Evolutionary conservation across 495 filamentous ascomycete species (phyloP).

Genomic region (Penicillium psychrofluorescens): DNA sequence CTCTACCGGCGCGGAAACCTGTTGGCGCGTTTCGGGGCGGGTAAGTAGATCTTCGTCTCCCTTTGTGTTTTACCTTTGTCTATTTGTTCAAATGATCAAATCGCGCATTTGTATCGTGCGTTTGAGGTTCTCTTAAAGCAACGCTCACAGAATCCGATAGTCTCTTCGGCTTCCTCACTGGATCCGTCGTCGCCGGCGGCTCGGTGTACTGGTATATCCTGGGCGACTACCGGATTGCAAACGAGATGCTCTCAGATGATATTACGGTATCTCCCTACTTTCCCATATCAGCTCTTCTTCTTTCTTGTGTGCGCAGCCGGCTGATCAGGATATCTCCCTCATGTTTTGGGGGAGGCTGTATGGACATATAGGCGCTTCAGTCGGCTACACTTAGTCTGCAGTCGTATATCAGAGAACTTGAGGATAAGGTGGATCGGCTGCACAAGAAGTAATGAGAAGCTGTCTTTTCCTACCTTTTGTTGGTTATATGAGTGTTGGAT

Average conservation of each 20-base stretch:
- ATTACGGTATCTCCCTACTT: constrained; percentile 69
- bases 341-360: too few relatives aligned
- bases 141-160: constrained; percentile 33
- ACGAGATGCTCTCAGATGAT: constrained; percentile 91
- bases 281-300: constrained; percentile 1
- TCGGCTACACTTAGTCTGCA: constrained; percentile 78
- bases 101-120: too few relatives aligned
- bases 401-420: constrained; percentile 70
- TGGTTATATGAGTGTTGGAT: too few relatives aligned
- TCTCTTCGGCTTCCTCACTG: constrained; percentile 88
- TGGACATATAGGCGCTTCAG: constrained; percentile 65
- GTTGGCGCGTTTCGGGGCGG: constrained; percentile 90
- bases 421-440: constrained; percentile 69
- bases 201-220: constrained; percentile 87
- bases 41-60: constrained; percentile 42
- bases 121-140: too few relatives aligned
- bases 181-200: constrained; percentile 68
- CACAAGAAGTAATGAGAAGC: constrained; percentile 52
- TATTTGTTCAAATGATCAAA: background rate
- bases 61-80: background rate
- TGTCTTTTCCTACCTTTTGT: constrained; percentile 2
- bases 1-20: constrained; percentile 68
- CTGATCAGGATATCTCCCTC: too few relatives aligned
- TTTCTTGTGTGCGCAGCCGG: background rate
- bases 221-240: constrained; percentile 87